These are phyloP conservation scores for Arctostaphylos glauca DNA, from an alignment of 148 eudicot species.

Conservation along the genomic window DNA sequence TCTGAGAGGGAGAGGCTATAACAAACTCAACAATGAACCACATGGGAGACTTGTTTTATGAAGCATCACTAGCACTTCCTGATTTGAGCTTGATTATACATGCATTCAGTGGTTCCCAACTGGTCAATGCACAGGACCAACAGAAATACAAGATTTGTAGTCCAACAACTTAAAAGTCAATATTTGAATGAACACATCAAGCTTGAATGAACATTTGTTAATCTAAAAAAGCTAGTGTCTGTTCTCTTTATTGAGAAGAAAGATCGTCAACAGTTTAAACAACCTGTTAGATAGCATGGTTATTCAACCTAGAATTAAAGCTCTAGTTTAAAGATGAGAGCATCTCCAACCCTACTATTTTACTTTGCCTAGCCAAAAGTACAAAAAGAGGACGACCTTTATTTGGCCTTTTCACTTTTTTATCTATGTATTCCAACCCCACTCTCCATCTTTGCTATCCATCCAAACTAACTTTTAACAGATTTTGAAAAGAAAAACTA, in stretches of 20 bases:
- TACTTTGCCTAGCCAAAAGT: too few species aligned
- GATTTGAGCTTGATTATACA: not conserved
- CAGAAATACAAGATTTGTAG: not conserved
- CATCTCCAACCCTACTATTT: too few species aligned
- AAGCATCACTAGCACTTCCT: not conserved
- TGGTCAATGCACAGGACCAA: not conserved
- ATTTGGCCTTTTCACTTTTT: too few species aligned
- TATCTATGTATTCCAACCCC: too few species aligned
- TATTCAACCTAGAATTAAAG: not conserved
- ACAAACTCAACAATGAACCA: not conserved
- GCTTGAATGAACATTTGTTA: not conserved
- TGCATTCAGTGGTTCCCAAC: too few species aligned
- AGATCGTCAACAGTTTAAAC: not conserved
- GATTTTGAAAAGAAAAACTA: too few species aligned
- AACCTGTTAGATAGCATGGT: not conserved
- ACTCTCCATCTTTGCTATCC: too few species aligned
- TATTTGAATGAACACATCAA: not conserved
- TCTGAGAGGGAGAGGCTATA: not conserved
- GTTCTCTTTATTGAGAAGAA: not conserved
- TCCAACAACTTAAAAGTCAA: not conserved
- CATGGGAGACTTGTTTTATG: not conserved
- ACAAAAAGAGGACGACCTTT: too few species aligned
- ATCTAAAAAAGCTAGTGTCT: not conserved
- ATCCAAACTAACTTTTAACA: too few species aligned
- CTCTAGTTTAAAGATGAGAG: not conserved